Evolutionary conservation across 2,329 filamentous ascomycete species (phyloP), one percentile per base, ranked within the genome.

Genomic region (Aspergillus sp.): DNA sequence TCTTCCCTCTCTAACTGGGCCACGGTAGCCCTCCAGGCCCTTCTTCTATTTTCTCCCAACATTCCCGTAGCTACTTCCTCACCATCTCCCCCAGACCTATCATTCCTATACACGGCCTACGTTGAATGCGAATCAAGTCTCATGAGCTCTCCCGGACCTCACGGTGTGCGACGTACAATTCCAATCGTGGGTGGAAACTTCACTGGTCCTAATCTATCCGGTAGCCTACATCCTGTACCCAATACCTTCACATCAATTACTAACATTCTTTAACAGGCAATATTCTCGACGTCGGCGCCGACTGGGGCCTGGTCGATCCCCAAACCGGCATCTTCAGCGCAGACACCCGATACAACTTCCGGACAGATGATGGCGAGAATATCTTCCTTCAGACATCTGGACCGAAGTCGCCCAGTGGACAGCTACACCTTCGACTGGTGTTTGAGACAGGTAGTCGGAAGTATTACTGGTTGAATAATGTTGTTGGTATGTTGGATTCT

Each of bases 401-500:
- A 0, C 66, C 69, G 1, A 49, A 61, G 30, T 57, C 60, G 8
- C 63, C 66, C 2, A 63, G 64, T 38, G 67, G 62, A 1, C 47
- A 67, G 39, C 32, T 70, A 41, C 69, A 70, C 62, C 54, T 70
- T 32, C 62, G 64, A 1, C 52, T 71, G 52, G 17, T 69, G 15
- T 69, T 70, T 50, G 63, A 66, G 51, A 69, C 69, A 1, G 68
- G 66, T 0, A 64, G 65, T 61, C 49, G 63, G 6, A 60, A 66
- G 41, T 71, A 70, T 58, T 70, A 71, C 44, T 71, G 69, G 69
- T 44, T 70, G 60, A 71, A 71, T 56, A 69, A 70, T 58, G 57
- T 71, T 44, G 49, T 71, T 53, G 69, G 68, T 70, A 49, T 62
- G 51, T 54, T 52, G 39, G 17, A 10, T 2, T 19, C 39, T 21